Evolutionary conservation across 768 basidiomycete species (phyloP), one percentile per base, ranked within the genome.

Genomic region (Calocera viscosa): DNA sequence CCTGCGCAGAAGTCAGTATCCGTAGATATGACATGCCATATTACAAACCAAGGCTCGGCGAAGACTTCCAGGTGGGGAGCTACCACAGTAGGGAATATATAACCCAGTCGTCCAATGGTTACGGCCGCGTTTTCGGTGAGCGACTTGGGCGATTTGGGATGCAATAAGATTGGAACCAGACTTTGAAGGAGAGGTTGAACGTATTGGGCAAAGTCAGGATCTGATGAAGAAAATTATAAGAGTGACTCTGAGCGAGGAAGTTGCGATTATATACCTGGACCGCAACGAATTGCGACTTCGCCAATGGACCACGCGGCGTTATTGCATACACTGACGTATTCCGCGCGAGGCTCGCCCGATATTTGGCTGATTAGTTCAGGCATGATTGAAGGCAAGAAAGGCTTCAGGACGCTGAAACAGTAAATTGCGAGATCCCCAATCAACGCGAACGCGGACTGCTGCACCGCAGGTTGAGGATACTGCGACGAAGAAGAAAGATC

Each of bases 251-350:
- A 38, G 30, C 22, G 40, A 64, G 26, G 5, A 5, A 38, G 14
- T 5, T 14, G 35, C 65, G 33, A 65, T 65, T 16, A 74, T 82
- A 67, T 73, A 89, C 90, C 88, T 70, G 85, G 81, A 65, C 92
- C 90, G 74, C 91, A 94, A 60, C 93, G 90, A 69, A 99, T 78
- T 8, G 96, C 92, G 34, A 99, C 92, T 77, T 99, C 96, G 49
- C 96, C 96, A 32, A 96, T 94, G n/a, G 93, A 94, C 96, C 96
- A 99, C 0, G 95, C 95, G 11, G 96, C 96, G 74, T 99, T 99
- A 77, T 99, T 99, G 75, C 92, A 94, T 3, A 95, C 96, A 71
- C 92, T 94, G 69, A 98, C 86, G 73, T 94, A 93, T 76, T 97
- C 94, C 34, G 89, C 82, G 72, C 91, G 90, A 0, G 95, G 96